phyloP scores from a whole-genome alignment of 441 rosid genomes.

The Capsella rubella region DNA sequence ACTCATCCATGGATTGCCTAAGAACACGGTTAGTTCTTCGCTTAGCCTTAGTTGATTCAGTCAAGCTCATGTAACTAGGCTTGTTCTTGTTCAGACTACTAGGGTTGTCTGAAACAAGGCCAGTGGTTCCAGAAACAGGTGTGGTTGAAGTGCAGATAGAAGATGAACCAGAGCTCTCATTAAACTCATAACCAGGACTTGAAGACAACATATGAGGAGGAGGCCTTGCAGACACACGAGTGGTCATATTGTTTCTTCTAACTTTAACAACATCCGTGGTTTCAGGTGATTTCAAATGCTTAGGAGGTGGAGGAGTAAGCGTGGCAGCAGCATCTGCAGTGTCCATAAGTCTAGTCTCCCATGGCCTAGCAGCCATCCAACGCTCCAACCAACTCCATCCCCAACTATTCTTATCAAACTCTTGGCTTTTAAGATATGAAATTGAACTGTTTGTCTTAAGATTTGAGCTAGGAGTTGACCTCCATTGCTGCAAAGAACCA shows the following conservation, averaged over 20 bases:
- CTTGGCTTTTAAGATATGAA: conserved; percentile 56
- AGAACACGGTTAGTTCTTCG: conserved; percentile 57
- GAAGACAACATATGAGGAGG: conserved; percentile 57
- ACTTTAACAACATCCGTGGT: conserved; percentile 60
- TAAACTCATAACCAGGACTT: conserved; percentile 78
- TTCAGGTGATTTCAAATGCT: conserved; percentile 60
- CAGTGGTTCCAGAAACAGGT: conserved; percentile 63
- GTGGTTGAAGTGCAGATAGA: conserved; percentile 80
- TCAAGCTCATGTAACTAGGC: conserved; percentile 86
- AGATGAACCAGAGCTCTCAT: conserved; percentile 80
- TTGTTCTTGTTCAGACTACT: conserved; percentile 48
- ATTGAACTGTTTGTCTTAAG: conserved; percentile 44
- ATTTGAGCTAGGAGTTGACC: conserved; percentile 55
- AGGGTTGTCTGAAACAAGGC: conserved; percentile 52
- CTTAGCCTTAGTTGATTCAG: conserved; percentile 90
- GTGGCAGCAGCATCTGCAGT: conserved; percentile 46
- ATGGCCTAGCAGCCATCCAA: conserved; percentile 96
- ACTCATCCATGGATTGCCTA: conserved; percentile 95
- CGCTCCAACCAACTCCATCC: conserved; percentile 99
- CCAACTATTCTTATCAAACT: conserved; percentile 81
- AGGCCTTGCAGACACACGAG: conserved; percentile 83
- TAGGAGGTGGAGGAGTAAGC: conserved; percentile 46
- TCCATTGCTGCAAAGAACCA: conserved; percentile 69
- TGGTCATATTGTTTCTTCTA: conserved; percentile 75
- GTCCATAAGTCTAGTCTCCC: conserved; percentile 91